Conservation (phyloP, 2,329 filamentous ascomycete species). For the Myriosclerotinia duriaeana region DNA sequence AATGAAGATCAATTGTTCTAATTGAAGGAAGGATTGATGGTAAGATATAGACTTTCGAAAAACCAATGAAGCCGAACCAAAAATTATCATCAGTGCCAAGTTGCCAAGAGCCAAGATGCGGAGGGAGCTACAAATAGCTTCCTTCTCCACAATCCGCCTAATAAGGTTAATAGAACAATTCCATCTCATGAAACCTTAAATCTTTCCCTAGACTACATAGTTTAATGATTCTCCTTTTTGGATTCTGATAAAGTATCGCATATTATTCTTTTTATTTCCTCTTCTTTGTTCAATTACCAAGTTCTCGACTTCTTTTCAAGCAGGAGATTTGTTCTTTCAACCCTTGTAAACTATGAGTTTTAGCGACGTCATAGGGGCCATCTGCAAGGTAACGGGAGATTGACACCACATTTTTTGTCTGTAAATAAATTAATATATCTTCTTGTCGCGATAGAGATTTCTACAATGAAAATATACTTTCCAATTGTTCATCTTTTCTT, state of each 20-base stretch:
- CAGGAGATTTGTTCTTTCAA: neutral
- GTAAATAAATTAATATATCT: neutral
- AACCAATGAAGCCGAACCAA: too few species aligned
- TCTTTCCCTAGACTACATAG: neutral
- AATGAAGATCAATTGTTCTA: too few species aligned
- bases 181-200: too few species aligned
- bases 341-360: neutral
- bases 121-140: too few species aligned
- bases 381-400: slow-evolving; percentile 8
- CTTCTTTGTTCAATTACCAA: neutral
- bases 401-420: neutral
- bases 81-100: too few species aligned
- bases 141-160: too few species aligned
- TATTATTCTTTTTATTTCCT: neutral
- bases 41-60: too few species aligned
- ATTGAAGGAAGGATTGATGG: too few species aligned
- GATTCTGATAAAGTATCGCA: neutral
- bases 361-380: slow-evolving; percentile 8
- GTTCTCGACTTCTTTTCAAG: neutral
- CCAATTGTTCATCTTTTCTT: neutral
- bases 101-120: too few species aligned
- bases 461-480: neutral
- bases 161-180: too few species aligned
- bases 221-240: neutral
- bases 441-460: neutral